phyloP scores from a whole-genome alignment of 2,329 filamentous ascomycete genomes.

The Aureobasidium musti region DNA sequence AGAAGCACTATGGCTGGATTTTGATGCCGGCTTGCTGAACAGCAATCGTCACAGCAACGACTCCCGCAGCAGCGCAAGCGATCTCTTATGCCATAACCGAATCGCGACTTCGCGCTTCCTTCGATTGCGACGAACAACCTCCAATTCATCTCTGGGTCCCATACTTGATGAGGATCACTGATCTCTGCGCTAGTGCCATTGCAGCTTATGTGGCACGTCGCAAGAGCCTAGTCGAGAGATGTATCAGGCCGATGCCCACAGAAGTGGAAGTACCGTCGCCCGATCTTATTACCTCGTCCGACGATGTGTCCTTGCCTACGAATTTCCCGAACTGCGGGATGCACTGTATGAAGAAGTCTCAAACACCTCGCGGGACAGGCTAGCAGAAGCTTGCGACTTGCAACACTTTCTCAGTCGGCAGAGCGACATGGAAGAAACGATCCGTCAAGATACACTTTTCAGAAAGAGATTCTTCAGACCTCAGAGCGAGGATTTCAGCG shows the following conservation, averaged over 20 bases:
- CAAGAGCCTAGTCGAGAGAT: background rate
- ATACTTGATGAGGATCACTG: background rate
- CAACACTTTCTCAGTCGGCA: background rate
- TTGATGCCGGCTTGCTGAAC: background rate
- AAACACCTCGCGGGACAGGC: background rate
- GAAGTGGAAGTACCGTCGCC: background rate
- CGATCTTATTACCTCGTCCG: background rate
- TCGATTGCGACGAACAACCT: background rate
- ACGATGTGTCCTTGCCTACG: background rate
- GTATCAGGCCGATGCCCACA: background rate
- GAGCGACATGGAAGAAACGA: too few relatives aligned
- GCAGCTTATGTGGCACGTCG: background rate
- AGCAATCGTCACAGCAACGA: background rate
- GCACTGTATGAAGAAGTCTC: background rate
- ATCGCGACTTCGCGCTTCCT: background rate
- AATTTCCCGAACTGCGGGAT: background rate
- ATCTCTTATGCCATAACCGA: background rate
- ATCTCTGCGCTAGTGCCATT: background rate
- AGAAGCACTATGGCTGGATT: background rate
- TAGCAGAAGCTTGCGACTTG: background rate
- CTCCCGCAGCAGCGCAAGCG: background rate
- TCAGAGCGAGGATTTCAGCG: too few relatives aligned
- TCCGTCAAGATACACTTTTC: too few relatives aligned
- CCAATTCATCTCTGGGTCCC: background rate
- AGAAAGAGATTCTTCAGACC: too few relatives aligned